Evolutionary conservation across 805 yeast species (phyloP), one percentile per base, ranked within the genome.

Genomic region (Scheffersomyces lignosus): DNA sequence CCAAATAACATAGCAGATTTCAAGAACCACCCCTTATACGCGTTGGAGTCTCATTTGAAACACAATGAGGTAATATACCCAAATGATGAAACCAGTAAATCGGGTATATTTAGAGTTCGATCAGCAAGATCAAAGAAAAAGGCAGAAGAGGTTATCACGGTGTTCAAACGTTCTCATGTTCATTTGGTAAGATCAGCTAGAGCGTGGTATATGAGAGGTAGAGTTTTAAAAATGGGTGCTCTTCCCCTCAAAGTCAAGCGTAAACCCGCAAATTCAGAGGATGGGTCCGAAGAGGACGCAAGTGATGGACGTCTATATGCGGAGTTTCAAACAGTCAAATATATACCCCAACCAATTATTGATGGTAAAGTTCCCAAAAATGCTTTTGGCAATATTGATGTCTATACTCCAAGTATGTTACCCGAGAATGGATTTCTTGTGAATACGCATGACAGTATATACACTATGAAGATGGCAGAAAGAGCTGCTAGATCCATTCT

Each of bases 131-230:
- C 64, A 31, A 62, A 62, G 18, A 66, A 73, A 6, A 30, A 47
- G 25, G 36, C 45, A 27, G 24, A 43, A 31, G 38, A 46, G 27
- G 52, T 73, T 5, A 61, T 82, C 1, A 80, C 82, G 3, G 88
- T 91, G 0, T 93, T 77, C 51, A 78, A 77, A 31, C 64, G 96
- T 15, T 58, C 73, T 1, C 80, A 82, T 48, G 87, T 93, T 2
- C 70, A 77, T 32, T 52, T 51, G 2, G 73, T 90, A 15, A 69
- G 80, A 39, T 80, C 95, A 0, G 86, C 96, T 0, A 81, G 79
- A 48, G 88, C 85, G 1, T 93, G 98, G 98, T 87, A 82, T 52
- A 73, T 84, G 61, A 64, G 73, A 29, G 99, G 99, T 0, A 64
- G 96, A 15, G 71, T 80, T 0, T 58, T 93, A 25, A 86, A 80